Evolutionary conservation across 805 yeast species (phyloP), one percentile per base, ranked within the genome.

Genomic region (Ascoidea asiatica): DNA sequence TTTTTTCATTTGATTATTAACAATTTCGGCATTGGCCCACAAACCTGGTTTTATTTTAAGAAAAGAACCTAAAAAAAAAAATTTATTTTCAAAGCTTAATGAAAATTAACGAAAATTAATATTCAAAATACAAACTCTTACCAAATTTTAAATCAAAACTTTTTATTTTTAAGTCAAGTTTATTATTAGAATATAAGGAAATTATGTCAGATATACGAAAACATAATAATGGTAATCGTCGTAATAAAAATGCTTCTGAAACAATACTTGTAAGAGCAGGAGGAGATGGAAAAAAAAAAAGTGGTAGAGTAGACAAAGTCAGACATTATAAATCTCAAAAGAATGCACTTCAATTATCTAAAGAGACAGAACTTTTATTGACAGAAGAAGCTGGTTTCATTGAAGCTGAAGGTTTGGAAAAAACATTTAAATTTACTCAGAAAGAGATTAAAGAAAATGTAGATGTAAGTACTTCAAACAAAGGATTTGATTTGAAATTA

Each of bases 381-480:
- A 85, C 83, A 48, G 97, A 92, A 64, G 81, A 82, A 22, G 74
- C 71, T 4, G 99, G 99, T 40, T 82, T 70, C 55, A 61, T 92
- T 49, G 98, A 92, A 61, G 87, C 96, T 5, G 98, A 92, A 56
- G 81, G 81, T n/a, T 79, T 90, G 89, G 99, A 92, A 63, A 80
- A 77, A 60, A 92, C 98, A 0, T 86, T 67, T 65, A 85, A 83
- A 61, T 85, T 85, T 52, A 75, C 70, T 33, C 99, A 92, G 59
- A 72, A 73, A 13, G 96, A 90, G 43, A 80, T 92, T 36, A 72
- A 65, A 21, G 71, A 73, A 23, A 78, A 74, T 11, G 96, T 92
- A 3, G 97, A 90, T 60, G 67, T 71, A 33, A 62, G 80, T 3
- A 86, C 96, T 0, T 75, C 80, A 15, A 74, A 72, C 50, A 92